Percentiles rank a stretch among this genome's conserved stretches.
phyloP scores from a whole-genome alignment of 805 yeast genomes.

The Monosporozyma siamensis region DNA sequence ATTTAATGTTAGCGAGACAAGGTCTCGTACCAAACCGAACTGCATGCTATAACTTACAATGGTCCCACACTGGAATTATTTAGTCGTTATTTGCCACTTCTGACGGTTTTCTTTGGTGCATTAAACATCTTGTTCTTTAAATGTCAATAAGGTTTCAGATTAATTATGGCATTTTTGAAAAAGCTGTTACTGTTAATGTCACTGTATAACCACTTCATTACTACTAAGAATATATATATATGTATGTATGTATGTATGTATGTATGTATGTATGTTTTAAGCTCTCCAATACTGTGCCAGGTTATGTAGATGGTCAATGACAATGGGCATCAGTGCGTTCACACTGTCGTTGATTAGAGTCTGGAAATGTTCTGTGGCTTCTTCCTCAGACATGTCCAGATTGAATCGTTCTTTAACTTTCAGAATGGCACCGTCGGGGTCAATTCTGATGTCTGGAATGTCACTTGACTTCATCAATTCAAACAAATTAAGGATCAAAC shows the following conservation, averaged over 20 bases:
- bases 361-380: slow-evolving; percentile 91
- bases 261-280: slow-evolving; percentile 20
- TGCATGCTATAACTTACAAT: neutral
- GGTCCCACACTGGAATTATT: no score
- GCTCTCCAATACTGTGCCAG: slow-evolving; percentile 98
- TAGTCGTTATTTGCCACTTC: no score
- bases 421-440: slow-evolving; percentile 76
- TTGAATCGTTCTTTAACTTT: slow-evolving; percentile 93
- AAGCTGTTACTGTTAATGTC: no score
- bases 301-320: slow-evolving; percentile 89
- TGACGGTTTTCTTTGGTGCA: no score
- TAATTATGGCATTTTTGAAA: no score
- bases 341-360: slow-evolving; percentile 90
- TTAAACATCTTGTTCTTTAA: no score
- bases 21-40: neutral
- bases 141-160: no score
- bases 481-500: slow-evolving; percentile 79
- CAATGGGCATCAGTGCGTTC: slow-evolving; percentile 86
- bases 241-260: neutral
- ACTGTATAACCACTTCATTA: no score
- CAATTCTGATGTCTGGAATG: slow-evolving; percentile 80
- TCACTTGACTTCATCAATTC: slow-evolving; percentile 90
- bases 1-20: neutral
- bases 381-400: slow-evolving; percentile 88
- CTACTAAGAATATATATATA: no score